Percentiles rank a stretch among this genome's conserved stretches.
phyloP scores from a whole-genome alignment of 73 alveolate genomes.

The Paramecium sonneborni region DNA sequence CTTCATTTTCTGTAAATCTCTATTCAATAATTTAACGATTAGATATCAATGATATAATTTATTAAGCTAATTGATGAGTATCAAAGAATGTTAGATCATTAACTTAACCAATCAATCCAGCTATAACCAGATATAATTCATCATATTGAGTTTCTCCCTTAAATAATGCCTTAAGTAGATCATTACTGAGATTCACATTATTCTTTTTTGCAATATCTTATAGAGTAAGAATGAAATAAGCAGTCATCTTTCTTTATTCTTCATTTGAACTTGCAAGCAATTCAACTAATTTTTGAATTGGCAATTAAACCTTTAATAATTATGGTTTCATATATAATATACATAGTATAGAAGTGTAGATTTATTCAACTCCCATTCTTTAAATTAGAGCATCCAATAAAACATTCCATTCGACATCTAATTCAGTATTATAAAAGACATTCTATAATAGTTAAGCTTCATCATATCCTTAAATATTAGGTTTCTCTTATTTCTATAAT shows the following conservation, averaged over 20 bases:
- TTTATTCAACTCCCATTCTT: slow-evolving; percentile 15
- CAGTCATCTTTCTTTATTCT: slow-evolving; percentile 3
- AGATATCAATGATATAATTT: background rate
- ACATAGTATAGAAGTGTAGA: background rate
- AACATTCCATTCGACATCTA: background rate
- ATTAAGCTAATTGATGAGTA: background rate
- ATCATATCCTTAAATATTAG: background rate
- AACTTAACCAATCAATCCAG: background rate
- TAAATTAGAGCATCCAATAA: background rate
- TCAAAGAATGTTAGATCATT: background rate
- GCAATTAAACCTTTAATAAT: background rate
- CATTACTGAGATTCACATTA: background rate
- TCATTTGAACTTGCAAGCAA: background rate
- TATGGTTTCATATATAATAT: background rate
- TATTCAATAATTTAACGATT: background rate
- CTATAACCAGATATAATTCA: slow-evolving; percentile 1
- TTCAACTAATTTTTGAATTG: background rate
- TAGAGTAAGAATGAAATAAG: background rate
- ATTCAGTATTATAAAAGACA: background rate
- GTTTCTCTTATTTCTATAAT: background rate
- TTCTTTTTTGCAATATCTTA: background rate
- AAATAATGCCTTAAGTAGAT: background rate
- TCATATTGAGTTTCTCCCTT: slow-evolving; percentile 24
- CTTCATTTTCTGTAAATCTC: slow-evolving; percentile 50
- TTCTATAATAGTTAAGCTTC: background rate